A percentile compares a stretch with the other conserved stretches of the same genome.
Evolutionary conservation across 257 asterid species (phyloP).

Genomic region (Cynanchum wilfordii): DNA sequence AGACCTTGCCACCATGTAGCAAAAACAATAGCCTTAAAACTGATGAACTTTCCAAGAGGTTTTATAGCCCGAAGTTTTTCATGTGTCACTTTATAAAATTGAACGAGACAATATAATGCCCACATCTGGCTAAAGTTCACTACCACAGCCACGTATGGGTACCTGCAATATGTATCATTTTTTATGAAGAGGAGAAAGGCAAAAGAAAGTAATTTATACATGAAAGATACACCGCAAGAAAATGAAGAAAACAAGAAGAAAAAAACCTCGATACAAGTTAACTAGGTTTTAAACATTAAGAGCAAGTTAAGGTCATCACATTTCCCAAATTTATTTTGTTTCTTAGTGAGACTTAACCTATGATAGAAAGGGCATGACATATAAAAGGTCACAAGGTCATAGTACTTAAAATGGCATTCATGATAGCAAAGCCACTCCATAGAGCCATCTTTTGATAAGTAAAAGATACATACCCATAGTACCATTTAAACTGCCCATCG

Average conservation of each 20-base stretch:
- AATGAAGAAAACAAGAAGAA: neutral
- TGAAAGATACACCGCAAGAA: neutral
- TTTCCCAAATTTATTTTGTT: neutral
- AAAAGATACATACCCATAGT: constrained; percentile 58
- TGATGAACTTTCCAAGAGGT: constrained; percentile 94
- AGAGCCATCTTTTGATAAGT: neutral
- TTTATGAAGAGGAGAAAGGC: neutral
- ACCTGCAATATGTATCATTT: constrained; percentile 43
- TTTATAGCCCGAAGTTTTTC: constrained; percentile 58
- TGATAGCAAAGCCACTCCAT: neutral
- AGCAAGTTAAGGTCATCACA: neutral
- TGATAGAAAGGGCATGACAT: too few relatives aligned
- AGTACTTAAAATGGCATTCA: neutral
- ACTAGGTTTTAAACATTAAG: neutral
- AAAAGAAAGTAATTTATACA: neutral
- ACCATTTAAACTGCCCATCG: constrained; percentile 89
- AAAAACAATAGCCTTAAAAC: constrained; percentile 94
- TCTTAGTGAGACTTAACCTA: neutral
- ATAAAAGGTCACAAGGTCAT: neutral
- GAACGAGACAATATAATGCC: constrained; percentile 88
- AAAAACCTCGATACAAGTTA: neutral
- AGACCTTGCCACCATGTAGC: constrained; percentile 99
- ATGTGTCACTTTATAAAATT: constrained; percentile 81
- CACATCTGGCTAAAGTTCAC: constrained; percentile 96
- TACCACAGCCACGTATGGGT: constrained; percentile 72